phyloP scores from a whole-genome alignment of 1,284 basidiomycete genomes.

The Afroboletus lepidellus region DNA sequence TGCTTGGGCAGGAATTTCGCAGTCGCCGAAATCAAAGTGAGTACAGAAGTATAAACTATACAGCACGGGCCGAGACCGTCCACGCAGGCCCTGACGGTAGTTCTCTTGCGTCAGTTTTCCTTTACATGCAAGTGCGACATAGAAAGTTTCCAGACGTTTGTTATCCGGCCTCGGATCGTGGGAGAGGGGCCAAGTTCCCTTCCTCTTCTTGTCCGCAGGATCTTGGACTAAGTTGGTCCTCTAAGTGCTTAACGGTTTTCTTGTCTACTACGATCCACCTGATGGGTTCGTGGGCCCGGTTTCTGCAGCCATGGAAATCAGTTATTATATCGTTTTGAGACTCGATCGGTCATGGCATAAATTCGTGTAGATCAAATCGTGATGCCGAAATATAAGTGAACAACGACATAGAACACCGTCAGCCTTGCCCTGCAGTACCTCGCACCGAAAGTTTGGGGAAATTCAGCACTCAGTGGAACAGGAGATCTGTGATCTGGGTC shows the following conservation, averaged over 20 bases:
- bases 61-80: conserved; percentile 4
- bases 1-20: conserved; percentile 59
- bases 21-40: conserved; percentile 53
- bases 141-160: conserved; percentile 61
- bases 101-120: conserved; percentile 50
- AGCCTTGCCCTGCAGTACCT: no score
- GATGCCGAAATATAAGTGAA: no score
- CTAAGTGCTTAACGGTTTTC: not conserved
- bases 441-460: no score
- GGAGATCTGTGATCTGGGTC: no score
- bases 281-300: not conserved
- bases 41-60: conserved; percentile 5
- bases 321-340: no score
- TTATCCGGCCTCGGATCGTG: conserved; percentile 54
- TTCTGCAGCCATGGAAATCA: no score
- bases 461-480: no score
- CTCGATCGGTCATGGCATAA: no score
- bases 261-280: not conserved
- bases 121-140: conserved; percentile 49
- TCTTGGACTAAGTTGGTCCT: conserved; percentile 18
- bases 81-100: conserved; percentile 43
- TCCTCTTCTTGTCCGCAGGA: conserved; percentile 46
- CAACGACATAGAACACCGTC: no score
- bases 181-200: conserved; percentile 52
- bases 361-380: no score